Conservation (phyloP, 2,329 filamentous ascomycete species). For the Dactylonectria estremocensis region DNA sequence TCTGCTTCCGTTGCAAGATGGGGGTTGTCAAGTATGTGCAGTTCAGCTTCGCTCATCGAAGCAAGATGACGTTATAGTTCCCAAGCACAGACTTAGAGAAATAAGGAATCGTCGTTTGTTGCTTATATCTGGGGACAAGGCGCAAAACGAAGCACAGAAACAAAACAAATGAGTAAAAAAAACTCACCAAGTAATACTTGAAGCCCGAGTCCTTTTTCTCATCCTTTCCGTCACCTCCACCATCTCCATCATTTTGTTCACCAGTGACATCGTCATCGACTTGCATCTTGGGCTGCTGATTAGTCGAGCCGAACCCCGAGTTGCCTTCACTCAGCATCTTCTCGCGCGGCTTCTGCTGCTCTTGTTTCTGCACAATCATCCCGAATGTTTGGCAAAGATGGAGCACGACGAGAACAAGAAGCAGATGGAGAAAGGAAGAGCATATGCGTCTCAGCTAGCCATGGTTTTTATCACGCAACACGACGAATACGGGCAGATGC, state of each 20-base stretch:
- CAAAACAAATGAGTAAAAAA: neutral
- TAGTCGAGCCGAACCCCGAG: neutral
- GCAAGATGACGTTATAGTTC: too few relatives aligned
- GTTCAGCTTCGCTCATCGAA: neutral
- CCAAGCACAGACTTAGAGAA: neutral
- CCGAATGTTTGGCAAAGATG: neutral
- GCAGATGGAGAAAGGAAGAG: neutral
- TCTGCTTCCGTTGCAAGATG: neutral
- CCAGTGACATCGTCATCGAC: conserved; percentile 12
- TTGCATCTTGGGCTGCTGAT: conserved; percentile 5
- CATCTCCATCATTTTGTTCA: conserved; percentile 9
- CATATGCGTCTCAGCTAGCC: neutral
- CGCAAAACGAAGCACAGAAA: neutral
- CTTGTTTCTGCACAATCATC: neutral
- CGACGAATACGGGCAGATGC: neutral
- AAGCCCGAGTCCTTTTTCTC: conserved; percentile 42
- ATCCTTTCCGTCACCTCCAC: conserved; percentile 6
- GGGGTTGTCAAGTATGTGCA: neutral
- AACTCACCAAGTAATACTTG: conserved; percentile 46
- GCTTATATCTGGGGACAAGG: neutral
- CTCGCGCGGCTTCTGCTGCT: neutral
- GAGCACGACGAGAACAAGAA: too few relatives aligned
- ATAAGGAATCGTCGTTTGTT: neutral
- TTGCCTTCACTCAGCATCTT: neutral
- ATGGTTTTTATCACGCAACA: neutral